Percentiles rank a stretch among this genome's conserved stretches.
phyloP scores from a whole-genome alignment of 495 filamentous ascomycete species.

The Hypoxylon perforatum region DNA sequence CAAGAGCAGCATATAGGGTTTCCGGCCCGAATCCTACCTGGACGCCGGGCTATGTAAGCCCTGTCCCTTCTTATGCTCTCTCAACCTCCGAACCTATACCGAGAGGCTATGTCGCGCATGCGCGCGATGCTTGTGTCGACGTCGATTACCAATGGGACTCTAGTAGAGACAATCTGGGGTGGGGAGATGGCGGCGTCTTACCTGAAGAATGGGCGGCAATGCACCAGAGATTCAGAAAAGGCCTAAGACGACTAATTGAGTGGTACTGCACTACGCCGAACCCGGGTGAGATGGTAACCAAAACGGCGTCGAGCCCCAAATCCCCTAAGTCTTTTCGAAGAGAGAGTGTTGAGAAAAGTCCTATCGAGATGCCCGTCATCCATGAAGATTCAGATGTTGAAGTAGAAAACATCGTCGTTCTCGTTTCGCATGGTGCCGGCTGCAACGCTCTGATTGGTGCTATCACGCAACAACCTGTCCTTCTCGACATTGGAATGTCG shows the following conservation, averaged over 20 bases:
- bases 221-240: conserved; percentile 87
- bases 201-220: conserved; percentile 96
- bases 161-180: conserved; percentile 75
- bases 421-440: conserved; percentile 97
- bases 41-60: conserved; percentile 71
- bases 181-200: conserved; percentile 87
- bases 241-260: conserved; percentile 76
- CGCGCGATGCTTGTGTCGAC: conserved; percentile 85
- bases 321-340: conserved; percentile 41
- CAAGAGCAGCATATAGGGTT: conserved; percentile 16
- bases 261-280: conserved; percentile 75
- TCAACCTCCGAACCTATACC: conserved; percentile 84
- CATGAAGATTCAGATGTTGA: conserved; percentile 66
- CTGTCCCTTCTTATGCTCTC: conserved; percentile 84
- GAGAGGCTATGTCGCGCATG: conserved; percentile 86
- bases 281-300: conserved; percentile 60
- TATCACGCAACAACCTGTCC: conserved; percentile 85
- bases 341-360: conserved; percentile 16
- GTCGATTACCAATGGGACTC: conserved; percentile 97
- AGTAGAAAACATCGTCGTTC: conserved; percentile 81
- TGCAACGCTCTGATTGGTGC: conserved; percentile 96
- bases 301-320: conserved; percentile 32
- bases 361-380: conserved; percentile 18
- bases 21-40: conserved; percentile 19
- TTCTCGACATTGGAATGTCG: conserved; percentile 89